Evolutionary conservation across 345 rosid species (phyloP).

Genomic region (Citrus glauca): DNA sequence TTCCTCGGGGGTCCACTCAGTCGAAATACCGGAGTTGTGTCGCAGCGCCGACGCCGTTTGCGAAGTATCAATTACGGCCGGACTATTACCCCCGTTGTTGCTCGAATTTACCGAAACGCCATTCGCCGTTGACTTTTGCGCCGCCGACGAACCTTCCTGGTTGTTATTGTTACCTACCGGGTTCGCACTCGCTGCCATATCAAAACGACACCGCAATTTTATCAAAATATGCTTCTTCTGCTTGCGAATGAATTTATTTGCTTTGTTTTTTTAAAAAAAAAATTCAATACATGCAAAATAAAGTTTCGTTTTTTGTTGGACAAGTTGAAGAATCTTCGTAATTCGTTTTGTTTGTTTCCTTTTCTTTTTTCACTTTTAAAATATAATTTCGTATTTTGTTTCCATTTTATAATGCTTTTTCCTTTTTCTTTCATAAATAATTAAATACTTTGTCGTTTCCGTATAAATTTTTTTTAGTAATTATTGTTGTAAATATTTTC

Average conservation of each 20-base stretch:
- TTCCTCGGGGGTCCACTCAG: slow-evolving; percentile 67
- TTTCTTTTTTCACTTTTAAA: neutral
- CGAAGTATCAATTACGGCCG: slow-evolving; percentile 29
- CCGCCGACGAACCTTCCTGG: slow-evolving; percentile 43
- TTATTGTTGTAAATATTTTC: no score
- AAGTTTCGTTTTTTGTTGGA: neutral
- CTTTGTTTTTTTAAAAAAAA: neutral
- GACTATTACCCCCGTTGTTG: slow-evolving; percentile 32
- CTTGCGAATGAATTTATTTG: neutral
- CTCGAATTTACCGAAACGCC: slow-evolving; percentile 44
- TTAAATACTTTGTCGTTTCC: neutral
- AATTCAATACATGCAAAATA: neutral
- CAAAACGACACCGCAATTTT: neutral
- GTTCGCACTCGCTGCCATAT: slow-evolving; percentile 71
- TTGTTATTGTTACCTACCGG: slow-evolving; percentile 47
- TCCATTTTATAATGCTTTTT: neutral
- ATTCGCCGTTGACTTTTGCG: slow-evolving; percentile 39
- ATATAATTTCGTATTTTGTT: neutral
- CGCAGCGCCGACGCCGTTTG: slow-evolving; percentile 43
- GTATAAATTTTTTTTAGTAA: no score
- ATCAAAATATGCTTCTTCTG: neutral
- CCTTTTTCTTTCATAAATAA: neutral
- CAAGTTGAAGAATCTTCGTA: neutral
- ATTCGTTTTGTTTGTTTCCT: neutral
- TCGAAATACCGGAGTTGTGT: slow-evolving; percentile 67